phyloP scores from a whole-genome alignment of 2,329 filamentous ascomycete species.

The Fusarium burgessii region DNA sequence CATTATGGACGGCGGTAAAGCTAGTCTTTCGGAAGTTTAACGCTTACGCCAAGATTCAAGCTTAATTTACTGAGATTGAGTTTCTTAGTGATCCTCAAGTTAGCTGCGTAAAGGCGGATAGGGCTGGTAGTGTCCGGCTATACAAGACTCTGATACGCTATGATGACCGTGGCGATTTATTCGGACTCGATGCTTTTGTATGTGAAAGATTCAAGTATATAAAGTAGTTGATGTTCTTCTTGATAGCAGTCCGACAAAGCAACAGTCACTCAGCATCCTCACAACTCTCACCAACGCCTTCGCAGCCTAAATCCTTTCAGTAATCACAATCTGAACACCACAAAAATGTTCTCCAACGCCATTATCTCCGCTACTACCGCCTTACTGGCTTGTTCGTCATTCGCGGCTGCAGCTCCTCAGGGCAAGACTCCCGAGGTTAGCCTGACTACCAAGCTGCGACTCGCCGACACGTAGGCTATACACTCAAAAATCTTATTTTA shows the following conservation, averaged over 20 bases:
- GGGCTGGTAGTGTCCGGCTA: neutral
- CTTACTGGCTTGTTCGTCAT: conserved; percentile 55
- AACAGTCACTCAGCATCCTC: conserved; percentile 1
- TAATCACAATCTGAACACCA: neutral
- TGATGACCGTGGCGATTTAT: too few species aligned
- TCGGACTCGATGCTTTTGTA: rapidly evolving
- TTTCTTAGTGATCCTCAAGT: neutral
- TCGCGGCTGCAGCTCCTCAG: conserved; percentile 45
- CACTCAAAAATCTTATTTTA: rapidly evolving
- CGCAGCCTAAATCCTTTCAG: neutral
- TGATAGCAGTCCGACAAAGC: neutral
- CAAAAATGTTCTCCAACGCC: conserved; percentile 16
- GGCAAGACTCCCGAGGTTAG: conserved; percentile 40
- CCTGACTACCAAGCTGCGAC: conserved; percentile 53
- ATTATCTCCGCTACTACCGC: conserved; percentile 34
- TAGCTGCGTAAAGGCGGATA: conserved; percentile 2
- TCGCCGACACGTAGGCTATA: conserved; percentile 53
- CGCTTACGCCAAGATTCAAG: neutral
- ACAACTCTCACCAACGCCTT: neutral
- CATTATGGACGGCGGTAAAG: neutral
- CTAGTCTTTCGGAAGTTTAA: too few species aligned
- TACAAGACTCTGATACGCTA: neutral
- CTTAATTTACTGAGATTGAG: conserved; percentile 3
- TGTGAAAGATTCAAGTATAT: neutral
- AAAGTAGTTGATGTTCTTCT: neutral